Percentiles rank a stretch among this genome's conserved stretches.
Evolutionary conservation across 495 filamentous ascomycete species (phyloP).

Genomic region (Xylaria bambusicola): DNA sequence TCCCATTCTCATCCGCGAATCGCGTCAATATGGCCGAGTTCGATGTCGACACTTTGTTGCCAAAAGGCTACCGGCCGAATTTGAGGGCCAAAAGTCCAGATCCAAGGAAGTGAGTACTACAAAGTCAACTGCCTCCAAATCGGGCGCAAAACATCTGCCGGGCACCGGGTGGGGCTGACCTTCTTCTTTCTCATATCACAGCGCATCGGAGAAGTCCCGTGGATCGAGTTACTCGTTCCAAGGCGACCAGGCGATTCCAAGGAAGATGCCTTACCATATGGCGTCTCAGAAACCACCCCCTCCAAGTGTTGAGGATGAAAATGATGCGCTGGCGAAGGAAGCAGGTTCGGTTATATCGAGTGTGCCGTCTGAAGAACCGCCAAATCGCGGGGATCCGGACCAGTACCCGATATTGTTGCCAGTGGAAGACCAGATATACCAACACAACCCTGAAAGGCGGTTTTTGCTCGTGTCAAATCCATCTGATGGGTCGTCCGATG

Average conservation of each 20-base stretch:
- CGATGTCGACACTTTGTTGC: slow-evolving; percentile 40
- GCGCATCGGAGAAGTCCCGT: background rate
- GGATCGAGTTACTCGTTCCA: slow-evolving; percentile 10
- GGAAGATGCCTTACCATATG: slow-evolving; percentile 2
- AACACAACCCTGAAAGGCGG: slow-evolving; percentile 50
- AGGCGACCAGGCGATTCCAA: slow-evolving; percentile 11
- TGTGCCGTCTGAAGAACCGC: slow-evolving; percentile 40
- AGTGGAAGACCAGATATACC: slow-evolving; percentile 28
- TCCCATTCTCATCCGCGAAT: slow-evolving; percentile 7
- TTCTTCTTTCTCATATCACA: background rate
- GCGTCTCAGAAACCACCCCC: slow-evolving; percentile 36
- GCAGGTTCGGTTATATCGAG: slow-evolving; percentile 30
- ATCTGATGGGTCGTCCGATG: slow-evolving; percentile 30
- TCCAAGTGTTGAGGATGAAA: slow-evolving; percentile 50
- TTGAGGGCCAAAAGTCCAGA: slow-evolving; percentile 45
- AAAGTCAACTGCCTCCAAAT: background rate
- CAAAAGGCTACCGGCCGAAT: slow-evolving; percentile 45
- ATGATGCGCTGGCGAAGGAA: slow-evolving; percentile 47
- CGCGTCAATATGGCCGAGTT: slow-evolving; percentile 39
- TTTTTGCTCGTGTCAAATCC: slow-evolving; percentile 43
- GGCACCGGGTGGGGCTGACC: slow-evolving; percentile 6
- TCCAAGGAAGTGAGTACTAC: slow-evolving; percentile 37
- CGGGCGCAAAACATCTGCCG: background rate
- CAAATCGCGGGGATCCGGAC: slow-evolving; percentile 44
- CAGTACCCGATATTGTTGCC: slow-evolving; percentile 44